Percentiles rank a stretch among this genome's conserved stretches.
Evolutionary conservation across 2,329 filamentous ascomycete species (phyloP).

Genomic region (Raffaelea deltoideospora): DNA sequence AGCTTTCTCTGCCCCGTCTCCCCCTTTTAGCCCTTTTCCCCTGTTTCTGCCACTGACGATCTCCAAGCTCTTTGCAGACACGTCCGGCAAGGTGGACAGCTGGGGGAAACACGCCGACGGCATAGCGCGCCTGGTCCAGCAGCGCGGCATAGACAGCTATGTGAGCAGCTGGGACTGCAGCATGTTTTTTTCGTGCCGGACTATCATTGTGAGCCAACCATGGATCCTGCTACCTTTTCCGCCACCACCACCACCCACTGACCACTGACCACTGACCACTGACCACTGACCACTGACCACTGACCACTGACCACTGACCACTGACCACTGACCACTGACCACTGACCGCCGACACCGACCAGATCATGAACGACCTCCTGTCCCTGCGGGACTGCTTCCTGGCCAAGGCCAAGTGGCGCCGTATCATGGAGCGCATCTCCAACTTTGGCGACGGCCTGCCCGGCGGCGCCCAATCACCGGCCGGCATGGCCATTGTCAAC

Average conservation of each 20-base stretch:
- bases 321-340: too few relatives aligned
- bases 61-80: slow-evolving; percentile 26
- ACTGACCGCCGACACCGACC: background rate
- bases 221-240: slow-evolving; percentile 3
- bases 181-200: slow-evolving; percentile 22
- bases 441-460: background rate
- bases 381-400: slow-evolving; percentile 22
- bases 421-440: slow-evolving; percentile 11
- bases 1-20: too few relatives aligned
- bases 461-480: background rate
- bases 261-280: too few relatives aligned
- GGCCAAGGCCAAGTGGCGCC: slow-evolving; percentile 20
- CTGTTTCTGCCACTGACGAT: background rate
- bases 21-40: too few relatives aligned
- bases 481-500: slow-evolving; percentile 15
- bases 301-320: too few relatives aligned
- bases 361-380: slow-evolving; percentile 25
- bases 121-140: slow-evolving; percentile 21
- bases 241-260: background rate
- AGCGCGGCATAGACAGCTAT: slow-evolving; percentile 21
- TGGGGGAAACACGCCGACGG: slow-evolving; percentile 25
- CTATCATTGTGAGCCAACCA: slow-evolving; percentile 21
- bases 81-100: slow-evolving; percentile 15
- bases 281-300: too few relatives aligned
- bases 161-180: slow-evolving; percentile 19